phyloP scores from a whole-genome alignment of 2,329 filamentous ascomycete species.

The Diaporthe vaccinii region DNA sequence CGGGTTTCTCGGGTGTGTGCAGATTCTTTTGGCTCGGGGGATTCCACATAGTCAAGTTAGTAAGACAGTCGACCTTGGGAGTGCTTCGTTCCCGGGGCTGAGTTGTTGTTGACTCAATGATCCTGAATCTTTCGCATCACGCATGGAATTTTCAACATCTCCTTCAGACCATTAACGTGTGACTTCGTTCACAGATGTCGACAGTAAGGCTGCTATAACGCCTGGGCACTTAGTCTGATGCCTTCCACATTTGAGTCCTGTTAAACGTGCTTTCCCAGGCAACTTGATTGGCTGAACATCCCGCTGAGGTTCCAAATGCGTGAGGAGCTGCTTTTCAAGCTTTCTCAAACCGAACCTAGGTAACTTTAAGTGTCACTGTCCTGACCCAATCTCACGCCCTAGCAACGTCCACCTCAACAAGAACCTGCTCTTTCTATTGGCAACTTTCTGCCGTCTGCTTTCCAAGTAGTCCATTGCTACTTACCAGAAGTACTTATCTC shows the following conservation, averaged over 20 bases:
- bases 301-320: not conserved
- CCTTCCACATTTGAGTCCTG: not conserved
- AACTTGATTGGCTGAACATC: not conserved
- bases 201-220: not conserved
- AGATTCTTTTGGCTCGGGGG: too few species aligned
- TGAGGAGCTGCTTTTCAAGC: not conserved
- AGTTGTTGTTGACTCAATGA: too few species aligned
- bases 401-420: too few species aligned
- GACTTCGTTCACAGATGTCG: not conserved
- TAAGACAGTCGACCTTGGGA: not conserved
- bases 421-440: too few species aligned
- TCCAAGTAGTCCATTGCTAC: too few species aligned
- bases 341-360: not conserved
- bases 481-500: too few species aligned
- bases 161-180: too few species aligned
- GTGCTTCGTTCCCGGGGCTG: too few species aligned
- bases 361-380: too few species aligned
- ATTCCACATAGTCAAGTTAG: not conserved
- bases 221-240: not conserved
- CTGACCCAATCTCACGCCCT: too few species aligned
- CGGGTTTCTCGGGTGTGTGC: not conserved
- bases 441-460: too few species aligned
- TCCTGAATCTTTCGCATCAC: too few species aligned
- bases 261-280: not conserved
- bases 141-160: not conserved